These are phyloP conservation scores for Candida alai DNA, from an alignment of 805 yeast species.

Conservation along the genomic window DNA sequence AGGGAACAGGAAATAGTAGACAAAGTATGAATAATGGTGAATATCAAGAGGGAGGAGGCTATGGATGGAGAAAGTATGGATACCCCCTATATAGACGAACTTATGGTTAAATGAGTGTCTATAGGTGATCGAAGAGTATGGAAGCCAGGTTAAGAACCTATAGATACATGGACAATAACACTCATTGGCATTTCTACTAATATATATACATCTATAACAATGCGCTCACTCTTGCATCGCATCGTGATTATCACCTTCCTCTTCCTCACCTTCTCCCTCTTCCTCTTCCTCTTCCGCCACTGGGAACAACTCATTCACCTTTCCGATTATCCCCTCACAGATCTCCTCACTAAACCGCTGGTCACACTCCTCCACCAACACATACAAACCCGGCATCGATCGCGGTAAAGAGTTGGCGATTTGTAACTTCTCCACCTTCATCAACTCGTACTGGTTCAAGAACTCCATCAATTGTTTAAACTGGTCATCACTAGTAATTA, in stretches of 20 bases:
- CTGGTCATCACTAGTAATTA: slow-evolving; percentile 17
- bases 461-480: slow-evolving; percentile 40
- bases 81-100: no score
- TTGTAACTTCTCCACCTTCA: slow-evolving; percentile 81
- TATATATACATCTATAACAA: background rate
- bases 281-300: slow-evolving; percentile 27
- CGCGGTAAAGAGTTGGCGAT: slow-evolving; percentile 78
- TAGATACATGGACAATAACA: no score
- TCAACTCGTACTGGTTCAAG: slow-evolving; percentile 52
- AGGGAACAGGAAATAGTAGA: no score
- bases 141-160: no score
- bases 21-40: no score
- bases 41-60: no score
- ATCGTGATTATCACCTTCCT: slow-evolving; percentile 17
- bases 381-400: slow-evolving; percentile 71
- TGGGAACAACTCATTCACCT: slow-evolving; percentile 55
- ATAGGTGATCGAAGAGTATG: no score
- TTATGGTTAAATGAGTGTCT: no score
- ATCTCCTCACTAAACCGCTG: slow-evolving; percentile 70
- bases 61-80: no score
- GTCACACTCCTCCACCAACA: slow-evolving; percentile 90
- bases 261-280: slow-evolving; percentile 23
- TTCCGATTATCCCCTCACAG: slow-evolving; percentile 53
- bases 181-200: no score
- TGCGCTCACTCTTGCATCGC: slow-evolving; percentile 12